Percentiles rank a stretch among this genome's conserved stretches.
Evolutionary conservation across 495 filamentous ascomycete genomes (phyloP).

Genomic region (Lentithecium fluviatile): DNA sequence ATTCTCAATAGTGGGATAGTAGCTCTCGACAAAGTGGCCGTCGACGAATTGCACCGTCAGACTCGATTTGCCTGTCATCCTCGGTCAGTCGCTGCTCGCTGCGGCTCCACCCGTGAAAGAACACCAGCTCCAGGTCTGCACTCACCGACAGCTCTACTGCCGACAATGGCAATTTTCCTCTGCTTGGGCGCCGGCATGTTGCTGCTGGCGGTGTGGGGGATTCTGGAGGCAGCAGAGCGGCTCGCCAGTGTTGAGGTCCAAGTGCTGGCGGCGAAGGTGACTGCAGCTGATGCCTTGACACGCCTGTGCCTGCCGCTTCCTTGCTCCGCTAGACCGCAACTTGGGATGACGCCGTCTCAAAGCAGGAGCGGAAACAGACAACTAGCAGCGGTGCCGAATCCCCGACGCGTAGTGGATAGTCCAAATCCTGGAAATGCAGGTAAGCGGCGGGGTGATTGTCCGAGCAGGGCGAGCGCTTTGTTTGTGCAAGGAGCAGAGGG

Average conservation of each 20-base stretch:
- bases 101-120: not conserved
- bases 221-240: constrained; percentile 12
- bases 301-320: not conserved
- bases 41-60: constrained; percentile 97
- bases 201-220: constrained; percentile 1
- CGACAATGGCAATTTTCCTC: constrained; percentile 96
- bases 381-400: too few species aligned
- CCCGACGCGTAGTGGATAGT: too few species aligned
- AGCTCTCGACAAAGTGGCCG: constrained; percentile 96
- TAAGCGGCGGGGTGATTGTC: too few species aligned
- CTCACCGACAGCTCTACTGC: constrained; percentile 86
- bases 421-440: too few species aligned
- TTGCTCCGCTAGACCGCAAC: not conserved
- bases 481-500: too few species aligned
- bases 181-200: constrained; percentile 78
- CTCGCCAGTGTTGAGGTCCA: constrained; percentile 10
- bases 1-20: constrained; percentile 99
- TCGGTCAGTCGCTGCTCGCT: not conserved
- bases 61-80: constrained; percentile 81
- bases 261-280: not conserved
- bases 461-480: too few species aligned
- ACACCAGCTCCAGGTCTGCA: not conserved
- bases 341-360: not conserved
- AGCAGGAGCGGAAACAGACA: too few species aligned
- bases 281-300: constrained; percentile 19